Percentiles rank a stretch among this genome's conserved stretches.
Evolutionary conservation across 2,329 filamentous ascomycete species (phyloP).

Genomic region (Knoxdaviesia capensis): DNA sequence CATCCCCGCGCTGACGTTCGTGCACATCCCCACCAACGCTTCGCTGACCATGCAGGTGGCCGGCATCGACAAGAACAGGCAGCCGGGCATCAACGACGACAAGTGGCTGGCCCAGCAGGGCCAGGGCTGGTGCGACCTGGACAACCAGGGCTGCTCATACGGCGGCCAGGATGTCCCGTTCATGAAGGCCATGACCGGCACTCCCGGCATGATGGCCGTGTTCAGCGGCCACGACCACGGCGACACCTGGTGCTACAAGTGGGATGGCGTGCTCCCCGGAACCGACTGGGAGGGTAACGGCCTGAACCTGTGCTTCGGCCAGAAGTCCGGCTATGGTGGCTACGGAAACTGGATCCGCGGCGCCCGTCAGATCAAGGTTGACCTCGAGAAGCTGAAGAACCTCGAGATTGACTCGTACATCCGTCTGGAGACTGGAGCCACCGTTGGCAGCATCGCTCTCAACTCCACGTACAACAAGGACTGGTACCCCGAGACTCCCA

Average conservation of each 20-base stretch:
- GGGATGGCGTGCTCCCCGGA: conserved; percentile 21
- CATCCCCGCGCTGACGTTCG: conserved; percentile 25
- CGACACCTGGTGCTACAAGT: conserved; percentile 35
- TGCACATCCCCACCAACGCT: conserved; percentile 25
- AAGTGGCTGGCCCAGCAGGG: conserved; percentile 19
- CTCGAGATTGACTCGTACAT: conserved; percentile 36
- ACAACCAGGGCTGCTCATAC: conserved; percentile 17
- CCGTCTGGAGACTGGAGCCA: conserved; percentile 31
- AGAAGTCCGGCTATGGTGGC: conserved; percentile 50
- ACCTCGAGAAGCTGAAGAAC: conserved; percentile 18
- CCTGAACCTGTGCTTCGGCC: conserved; percentile 34
- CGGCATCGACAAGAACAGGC: conserved; percentile 15
- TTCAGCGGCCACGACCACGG: conserved; percentile 51
- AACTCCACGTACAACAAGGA: conserved; percentile 40
- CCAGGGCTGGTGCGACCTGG: conserved; percentile 23
- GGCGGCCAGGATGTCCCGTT: conserved; percentile 37
- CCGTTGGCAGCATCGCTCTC: conserved; percentile 29
- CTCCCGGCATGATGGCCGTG: conserved; percentile 31
- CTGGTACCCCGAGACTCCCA: conserved; percentile 23
- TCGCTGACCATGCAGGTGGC: conserved; percentile 18
- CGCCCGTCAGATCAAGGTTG: conserved; percentile 28
- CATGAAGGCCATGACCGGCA: conserved; percentile 37
- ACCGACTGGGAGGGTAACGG: conserved; percentile 23
- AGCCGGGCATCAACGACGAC: conserved; percentile 27
- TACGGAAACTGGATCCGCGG: conserved; percentile 46